phyloP scores from a whole-genome alignment of 345 rosid species.

The Eucalyptus erythrocorys region DNA sequence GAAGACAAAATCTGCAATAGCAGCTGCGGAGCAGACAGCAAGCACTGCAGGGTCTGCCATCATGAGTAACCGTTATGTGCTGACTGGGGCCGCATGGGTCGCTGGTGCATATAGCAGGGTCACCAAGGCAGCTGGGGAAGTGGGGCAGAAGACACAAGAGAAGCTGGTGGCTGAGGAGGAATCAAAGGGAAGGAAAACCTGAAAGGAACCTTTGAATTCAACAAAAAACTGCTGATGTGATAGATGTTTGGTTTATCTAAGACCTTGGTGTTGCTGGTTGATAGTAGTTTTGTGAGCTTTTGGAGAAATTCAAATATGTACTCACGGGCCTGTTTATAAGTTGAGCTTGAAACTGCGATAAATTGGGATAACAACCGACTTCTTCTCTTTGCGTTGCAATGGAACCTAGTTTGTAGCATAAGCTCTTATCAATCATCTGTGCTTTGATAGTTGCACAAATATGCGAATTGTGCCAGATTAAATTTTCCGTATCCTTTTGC shows the following conservation, averaged over 20 bases:
- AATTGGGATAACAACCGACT: neutral
- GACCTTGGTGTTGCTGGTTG: neutral
- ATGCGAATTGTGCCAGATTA: neutral
- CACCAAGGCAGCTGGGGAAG: constrained; percentile 21
- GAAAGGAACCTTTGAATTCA: neutral
- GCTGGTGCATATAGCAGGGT: constrained; percentile 6
- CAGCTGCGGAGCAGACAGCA: constrained; percentile 83
- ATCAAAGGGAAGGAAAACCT: neutral
- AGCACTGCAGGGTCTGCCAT: constrained; percentile 70
- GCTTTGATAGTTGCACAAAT: neutral
- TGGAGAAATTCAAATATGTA: neutral
- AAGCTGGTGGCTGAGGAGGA: constrained; percentile 1
- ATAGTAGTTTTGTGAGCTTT: neutral
- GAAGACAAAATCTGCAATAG: constrained; percentile 72
- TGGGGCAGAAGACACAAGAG: constrained; percentile 16
- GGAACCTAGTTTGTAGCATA: neutral
- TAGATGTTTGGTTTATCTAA: neutral
- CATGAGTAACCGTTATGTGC: constrained; percentile 57
- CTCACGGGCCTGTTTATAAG: neutral
- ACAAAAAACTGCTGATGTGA: neutral
- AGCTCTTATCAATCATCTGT: neutral
- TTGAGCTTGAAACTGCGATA: neutral
- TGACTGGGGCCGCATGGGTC: constrained; percentile 12
- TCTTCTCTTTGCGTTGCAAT: neutral
- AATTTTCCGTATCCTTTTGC: neutral